A percentile compares a stretch with the other conserved stretches of the same genome.
Conservation (phyloP, 805 yeast species). For the Ogataea ramenticola region DNA sequence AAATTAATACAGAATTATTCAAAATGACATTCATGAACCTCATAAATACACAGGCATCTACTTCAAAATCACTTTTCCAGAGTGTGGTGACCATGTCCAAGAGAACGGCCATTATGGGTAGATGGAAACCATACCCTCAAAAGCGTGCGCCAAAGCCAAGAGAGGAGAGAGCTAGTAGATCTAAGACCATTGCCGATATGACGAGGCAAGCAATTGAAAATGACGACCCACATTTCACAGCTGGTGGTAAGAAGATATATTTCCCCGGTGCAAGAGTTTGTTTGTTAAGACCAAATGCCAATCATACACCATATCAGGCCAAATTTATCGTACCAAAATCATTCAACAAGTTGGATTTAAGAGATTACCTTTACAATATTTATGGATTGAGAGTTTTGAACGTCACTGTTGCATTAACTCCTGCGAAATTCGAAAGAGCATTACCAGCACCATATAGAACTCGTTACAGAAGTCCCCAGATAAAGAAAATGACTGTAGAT, state of each 20-base stretch:
- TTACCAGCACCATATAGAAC: slow-evolving; percentile 49
- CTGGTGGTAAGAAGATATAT: slow-evolving; percentile 70
- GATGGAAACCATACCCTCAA: slow-evolving; percentile 21
- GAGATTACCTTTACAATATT: slow-evolving; percentile 87
- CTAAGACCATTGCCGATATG: slow-evolving; percentile 21
- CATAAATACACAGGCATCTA: neutral
- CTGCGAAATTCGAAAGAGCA: slow-evolving; percentile 55
- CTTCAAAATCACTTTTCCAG: neutral
- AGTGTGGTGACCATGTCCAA: slow-evolving; percentile 5
- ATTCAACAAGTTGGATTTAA: slow-evolving; percentile 87
- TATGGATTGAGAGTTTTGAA: slow-evolving; percentile 88
- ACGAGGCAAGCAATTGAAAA: slow-evolving; percentile 42
- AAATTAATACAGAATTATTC: no score
- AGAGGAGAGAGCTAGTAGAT: slow-evolving; percentile 16
- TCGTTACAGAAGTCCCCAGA: slow-evolving; percentile 71
- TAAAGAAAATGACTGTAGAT: slow-evolving; percentile 94
- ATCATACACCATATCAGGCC: slow-evolving; percentile 95
- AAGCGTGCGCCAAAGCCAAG: slow-evolving; percentile 14
- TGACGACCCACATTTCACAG: slow-evolving; percentile 72
- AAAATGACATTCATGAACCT: neutral
- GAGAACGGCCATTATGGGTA: slow-evolving; percentile 17
- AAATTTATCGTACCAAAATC: slow-evolving; percentile 90
- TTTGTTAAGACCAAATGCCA: slow-evolving; percentile 85
- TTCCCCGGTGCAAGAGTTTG: slow-evolving; percentile 83
- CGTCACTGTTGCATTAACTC: slow-evolving; percentile 78